Percentiles rank a stretch among this genome's conserved stretches.
phyloP scores from a whole-genome alignment of 495 filamentous ascomycete genomes.

The Clavariopsis aquatica region DNA sequence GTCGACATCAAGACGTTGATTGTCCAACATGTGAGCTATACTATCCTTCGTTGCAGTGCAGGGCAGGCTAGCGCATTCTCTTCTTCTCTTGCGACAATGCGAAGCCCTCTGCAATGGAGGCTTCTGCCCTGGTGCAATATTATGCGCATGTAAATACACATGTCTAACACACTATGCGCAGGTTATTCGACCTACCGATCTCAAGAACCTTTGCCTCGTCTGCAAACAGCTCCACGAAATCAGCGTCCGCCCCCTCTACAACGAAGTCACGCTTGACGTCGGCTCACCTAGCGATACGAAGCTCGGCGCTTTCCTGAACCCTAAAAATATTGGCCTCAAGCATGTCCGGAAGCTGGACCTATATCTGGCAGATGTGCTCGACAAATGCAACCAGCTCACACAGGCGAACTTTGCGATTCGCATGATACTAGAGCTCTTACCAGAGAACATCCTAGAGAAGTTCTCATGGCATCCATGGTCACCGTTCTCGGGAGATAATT shows the following conservation, averaged over 20 bases:
- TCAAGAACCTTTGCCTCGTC: conserved; percentile 45
- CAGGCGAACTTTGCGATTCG: conserved; percentile 45
- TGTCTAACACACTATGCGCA: conserved; percentile 14
- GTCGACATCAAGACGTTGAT: conserved; percentile 46
- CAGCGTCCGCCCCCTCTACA: conserved; percentile 45
- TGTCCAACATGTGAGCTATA: conserved; percentile 41
- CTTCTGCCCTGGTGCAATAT: conserved; percentile 1
- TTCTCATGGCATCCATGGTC: conserved; percentile 48
- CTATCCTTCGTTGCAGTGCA: not conserved
- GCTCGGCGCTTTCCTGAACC: conserved; percentile 44
- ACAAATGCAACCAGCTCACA: conserved; percentile 44
- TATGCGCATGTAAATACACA: not conserved
- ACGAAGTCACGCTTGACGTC: conserved; percentile 44
- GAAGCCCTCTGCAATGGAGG: not conserved
- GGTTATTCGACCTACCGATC: conserved; percentile 46
- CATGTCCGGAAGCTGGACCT: conserved; percentile 44
- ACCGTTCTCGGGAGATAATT: conserved; percentile 44
- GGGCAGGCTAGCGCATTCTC: not conserved
- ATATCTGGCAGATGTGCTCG: conserved; percentile 40
- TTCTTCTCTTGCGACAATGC: not conserved
- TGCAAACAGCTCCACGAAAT: conserved; percentile 46
- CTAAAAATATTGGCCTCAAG: conserved; percentile 45
- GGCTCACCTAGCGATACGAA: conserved; percentile 41
- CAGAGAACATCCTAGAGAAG: conserved; percentile 45
- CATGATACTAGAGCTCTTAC: conserved; percentile 47